Conservation (phyloP, 2,329 filamentous ascomycete species). For the Xylariaceae sp. region DNA sequence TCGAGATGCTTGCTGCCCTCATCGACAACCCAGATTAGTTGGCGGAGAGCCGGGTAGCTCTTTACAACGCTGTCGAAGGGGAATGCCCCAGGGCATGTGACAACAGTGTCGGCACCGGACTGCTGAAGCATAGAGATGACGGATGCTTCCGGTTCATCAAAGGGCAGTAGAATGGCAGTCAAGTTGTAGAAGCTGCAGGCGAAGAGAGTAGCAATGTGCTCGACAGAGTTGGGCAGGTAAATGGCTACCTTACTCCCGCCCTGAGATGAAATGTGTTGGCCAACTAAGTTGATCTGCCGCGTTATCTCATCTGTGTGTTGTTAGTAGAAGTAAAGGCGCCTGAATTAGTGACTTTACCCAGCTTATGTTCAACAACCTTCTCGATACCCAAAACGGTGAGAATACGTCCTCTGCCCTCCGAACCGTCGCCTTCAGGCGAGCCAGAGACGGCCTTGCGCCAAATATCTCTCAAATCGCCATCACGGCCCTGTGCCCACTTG, state of each 20-base stretch:
- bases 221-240: slow-evolving; percentile 91
- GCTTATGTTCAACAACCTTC: slow-evolving; percentile 74
- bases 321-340: slow-evolving; percentile 25
- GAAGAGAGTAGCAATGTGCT: slow-evolving; percentile 82
- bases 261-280: slow-evolving; percentile 74
- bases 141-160: slow-evolving; percentile 73
- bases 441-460: slow-evolving; percentile 79
- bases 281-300: slow-evolving; percentile 86
- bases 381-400: slow-evolving; percentile 81
- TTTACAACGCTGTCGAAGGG: slow-evolving; percentile 77
- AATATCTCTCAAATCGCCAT: slow-evolving; percentile 90
- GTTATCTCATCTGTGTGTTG: slow-evolving; percentile 69
- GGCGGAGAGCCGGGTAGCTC: slow-evolving; percentile 72
- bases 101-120: slow-evolving; percentile 78
- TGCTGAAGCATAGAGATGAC: slow-evolving; percentile 75
- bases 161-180: slow-evolving; percentile 84
- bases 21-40: slow-evolving; percentile 92
- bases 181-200: slow-evolving; percentile 90
- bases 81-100: slow-evolving; percentile 86
- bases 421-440: slow-evolving; percentile 66
- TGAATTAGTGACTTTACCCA: slow-evolving; percentile 52
- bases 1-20: slow-evolving; percentile 91
- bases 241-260: slow-evolving; percentile 81
- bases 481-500: slow-evolving; percentile 82
- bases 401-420: slow-evolving; percentile 71